Percentiles rank a stretch among this genome's conserved stretches.
Conservation (phyloP, 2,329 filamentous ascomycete species). For the Calycina herbarum region DNA sequence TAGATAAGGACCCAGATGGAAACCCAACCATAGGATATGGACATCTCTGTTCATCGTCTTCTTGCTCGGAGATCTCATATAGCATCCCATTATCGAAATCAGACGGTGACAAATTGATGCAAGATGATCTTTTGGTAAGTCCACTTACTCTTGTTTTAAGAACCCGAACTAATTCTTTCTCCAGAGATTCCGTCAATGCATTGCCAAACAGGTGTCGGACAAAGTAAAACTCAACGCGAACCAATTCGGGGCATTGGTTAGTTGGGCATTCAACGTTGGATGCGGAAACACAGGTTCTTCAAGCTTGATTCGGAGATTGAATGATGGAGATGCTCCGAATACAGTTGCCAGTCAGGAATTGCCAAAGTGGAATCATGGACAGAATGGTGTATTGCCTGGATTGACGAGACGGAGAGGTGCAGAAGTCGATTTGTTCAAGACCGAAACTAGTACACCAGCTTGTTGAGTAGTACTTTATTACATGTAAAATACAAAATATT, state of each 20-base stretch:
- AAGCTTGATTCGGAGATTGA: constrained; percentile 45
- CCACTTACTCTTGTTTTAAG: background rate
- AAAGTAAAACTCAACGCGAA: constrained; percentile 48
- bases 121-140: constrained; percentile 41
- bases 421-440: constrained; percentile 45
- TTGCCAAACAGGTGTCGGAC: constrained; percentile 40
- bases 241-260: constrained; percentile 53
- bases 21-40: constrained; percentile 52
- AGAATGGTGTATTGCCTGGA: constrained; percentile 42
- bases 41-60: constrained; percentile 45
- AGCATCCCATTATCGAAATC: constrained; percentile 45
- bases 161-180: no score
- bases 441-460: constrained; percentile 4
- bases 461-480: background rate
- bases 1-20: constrained; percentile 44
- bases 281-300: constrained; percentile 44
- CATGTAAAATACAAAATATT: no score
- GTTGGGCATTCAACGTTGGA: constrained; percentile 53
- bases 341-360: constrained; percentile 47
- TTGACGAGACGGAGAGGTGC: constrained; percentile 45
- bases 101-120: constrained; percentile 44
- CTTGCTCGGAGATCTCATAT: constrained; percentile 48
- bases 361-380: constrained; percentile 49
- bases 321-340: constrained; percentile 44
- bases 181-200: constrained; percentile 41